A percentile compares a stretch with the other conserved stretches of the same genome.
Conservation (phyloP, 768 basidiomycete species). For the Mycena alexandri region DNA sequence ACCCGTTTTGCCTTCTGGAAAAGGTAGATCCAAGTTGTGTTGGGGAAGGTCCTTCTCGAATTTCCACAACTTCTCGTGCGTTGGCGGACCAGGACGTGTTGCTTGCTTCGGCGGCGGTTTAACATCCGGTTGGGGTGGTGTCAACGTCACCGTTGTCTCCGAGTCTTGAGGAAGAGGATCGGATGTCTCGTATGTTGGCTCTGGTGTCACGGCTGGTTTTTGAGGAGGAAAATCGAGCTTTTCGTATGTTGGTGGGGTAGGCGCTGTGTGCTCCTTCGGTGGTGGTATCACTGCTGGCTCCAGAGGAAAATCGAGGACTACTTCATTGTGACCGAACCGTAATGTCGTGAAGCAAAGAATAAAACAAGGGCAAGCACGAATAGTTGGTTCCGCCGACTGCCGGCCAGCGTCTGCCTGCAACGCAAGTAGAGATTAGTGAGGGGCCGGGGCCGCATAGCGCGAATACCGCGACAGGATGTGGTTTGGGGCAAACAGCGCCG, state of each 20-base stretch:
- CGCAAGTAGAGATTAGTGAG: not conserved
- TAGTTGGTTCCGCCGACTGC: not conserved
- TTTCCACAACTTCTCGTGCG: conserved; percentile 44
- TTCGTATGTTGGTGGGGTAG: too few relatives aligned
- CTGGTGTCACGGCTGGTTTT: too few relatives aligned
- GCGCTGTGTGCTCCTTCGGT: too few relatives aligned
- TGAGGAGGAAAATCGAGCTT: too few relatives aligned
- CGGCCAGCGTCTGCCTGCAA: not conserved
- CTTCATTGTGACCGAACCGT: not conserved
- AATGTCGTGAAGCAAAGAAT: not conserved
- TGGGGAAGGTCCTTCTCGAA: conserved; percentile 55
- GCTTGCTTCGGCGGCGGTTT: too few relatives aligned
- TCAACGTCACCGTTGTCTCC: too few relatives aligned
- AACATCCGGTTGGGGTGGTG: too few relatives aligned
- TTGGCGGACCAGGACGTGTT: conserved; percentile 42
- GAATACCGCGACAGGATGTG: too few relatives aligned
- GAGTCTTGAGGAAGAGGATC: too few relatives aligned
- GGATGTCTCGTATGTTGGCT: too few relatives aligned
- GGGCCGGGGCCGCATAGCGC: conserved; percentile 3
- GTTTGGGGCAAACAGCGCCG: too few relatives aligned
- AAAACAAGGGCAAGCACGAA: conserved; percentile 4
- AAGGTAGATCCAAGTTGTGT: conserved; percentile 51
- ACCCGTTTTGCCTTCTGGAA: conserved; percentile 50
- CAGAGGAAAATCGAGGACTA: not conserved
- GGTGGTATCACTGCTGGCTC: too few relatives aligned